phyloP scores from a whole-genome alignment of 169 alveolate species.

The Sarcocystis neurona region DNA sequence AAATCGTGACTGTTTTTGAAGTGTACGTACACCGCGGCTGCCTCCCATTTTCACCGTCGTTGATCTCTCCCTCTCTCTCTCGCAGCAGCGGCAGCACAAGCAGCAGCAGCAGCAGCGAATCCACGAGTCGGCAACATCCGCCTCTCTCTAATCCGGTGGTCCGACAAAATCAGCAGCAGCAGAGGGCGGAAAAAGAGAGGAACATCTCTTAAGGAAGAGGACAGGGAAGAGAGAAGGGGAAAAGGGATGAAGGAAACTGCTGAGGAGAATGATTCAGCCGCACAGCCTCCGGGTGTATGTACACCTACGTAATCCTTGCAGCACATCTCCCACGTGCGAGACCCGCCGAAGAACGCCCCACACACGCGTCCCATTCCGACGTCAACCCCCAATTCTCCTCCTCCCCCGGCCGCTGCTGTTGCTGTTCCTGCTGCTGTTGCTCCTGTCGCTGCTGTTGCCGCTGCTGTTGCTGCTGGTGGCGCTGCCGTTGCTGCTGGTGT shows the following conservation, averaged over 20 bases:
- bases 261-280: not conserved
- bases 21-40: too few relatives aligned
- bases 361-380: too few relatives aligned
- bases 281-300: not conserved
- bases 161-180: not conserved
- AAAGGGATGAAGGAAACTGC: not conserved
- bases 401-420: constrained; percentile 16
- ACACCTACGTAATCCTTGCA: constrained; percentile 18
- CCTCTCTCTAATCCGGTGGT: too few relatives aligned
- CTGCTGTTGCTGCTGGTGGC: not conserved
- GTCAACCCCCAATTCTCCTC: not conserved
- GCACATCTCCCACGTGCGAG: constrained; percentile 8
- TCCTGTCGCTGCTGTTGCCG: constrained; percentile 8
- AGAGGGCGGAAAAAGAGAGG: not conserved
- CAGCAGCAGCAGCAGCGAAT: constrained; percentile 18
- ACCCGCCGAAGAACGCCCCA: not conserved
- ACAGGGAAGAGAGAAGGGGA: not conserved
- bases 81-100: too few relatives aligned
- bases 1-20: too few relatives aligned
- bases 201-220: not conserved
- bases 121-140: too few relatives aligned
- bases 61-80: too few relatives aligned
- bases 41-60: too few relatives aligned
- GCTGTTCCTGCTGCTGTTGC: not conserved
- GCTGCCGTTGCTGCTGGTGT: too few relatives aligned